Conservation (phyloP, 2,329 filamentous ascomycete genomes). For the Diaporthe sp. region DNA sequence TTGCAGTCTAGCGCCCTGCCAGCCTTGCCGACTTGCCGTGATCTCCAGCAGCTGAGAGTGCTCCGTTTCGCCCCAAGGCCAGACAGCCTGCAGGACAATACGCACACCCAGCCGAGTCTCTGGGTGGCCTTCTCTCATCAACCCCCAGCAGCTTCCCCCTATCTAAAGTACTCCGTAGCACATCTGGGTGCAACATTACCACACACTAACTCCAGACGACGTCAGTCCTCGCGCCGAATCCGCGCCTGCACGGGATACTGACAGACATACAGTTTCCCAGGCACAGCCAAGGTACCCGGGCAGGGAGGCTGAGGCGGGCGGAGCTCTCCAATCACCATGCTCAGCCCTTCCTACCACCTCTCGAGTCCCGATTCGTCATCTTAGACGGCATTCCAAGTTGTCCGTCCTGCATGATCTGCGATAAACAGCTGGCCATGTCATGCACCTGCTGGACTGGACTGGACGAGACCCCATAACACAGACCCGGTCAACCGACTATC, state of each 20-base stretch:
- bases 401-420: slow-evolving; percentile 26
- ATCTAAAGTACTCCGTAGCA: not conserved
- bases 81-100: not conserved
- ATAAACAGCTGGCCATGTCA: slow-evolving; percentile 35
- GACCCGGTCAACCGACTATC: slow-evolving; percentile 4
- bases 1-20: not conserved
- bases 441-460: slow-evolving; percentile 26
- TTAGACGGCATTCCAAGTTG: slow-evolving; percentile 16
- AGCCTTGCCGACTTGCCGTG: slow-evolving; percentile 7
- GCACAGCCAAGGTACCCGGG: slow-evolving; percentile 7
- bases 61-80: not conserved
- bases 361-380: slow-evolving; percentile 30
- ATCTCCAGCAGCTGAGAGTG: not conserved
- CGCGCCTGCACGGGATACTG: not conserved
- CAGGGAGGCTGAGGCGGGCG: slow-evolving; percentile 31
- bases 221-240: not conserved
- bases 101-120: not conserved
- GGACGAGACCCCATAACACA: slow-evolving; percentile 7
- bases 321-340: slow-evolving; percentile 29
- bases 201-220: not conserved
- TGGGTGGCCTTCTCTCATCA: not conserved
- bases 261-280: not conserved
- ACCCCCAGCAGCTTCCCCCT: not conserved
- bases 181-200: not conserved
- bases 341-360: slow-evolving; percentile 31